Evolutionary conservation across 352 stramenopile genomes (phyloP), one percentile per base, ranked within the genome.

Genomic region (Pythium guiyangense): DNA sequence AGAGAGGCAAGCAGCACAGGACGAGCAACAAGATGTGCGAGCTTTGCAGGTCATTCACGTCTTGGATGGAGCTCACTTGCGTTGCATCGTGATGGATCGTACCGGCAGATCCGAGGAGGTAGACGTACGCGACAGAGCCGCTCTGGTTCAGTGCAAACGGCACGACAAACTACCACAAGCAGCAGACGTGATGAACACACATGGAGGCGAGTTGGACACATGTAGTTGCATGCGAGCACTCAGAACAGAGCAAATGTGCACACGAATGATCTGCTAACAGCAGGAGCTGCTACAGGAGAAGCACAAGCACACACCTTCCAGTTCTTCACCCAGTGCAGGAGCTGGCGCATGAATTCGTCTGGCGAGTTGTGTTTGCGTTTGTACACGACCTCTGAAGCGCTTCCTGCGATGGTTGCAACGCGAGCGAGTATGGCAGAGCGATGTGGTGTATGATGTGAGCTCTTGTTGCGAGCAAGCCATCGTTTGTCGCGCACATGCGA

Each of bases 71-170:
- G n/a, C 12, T 20, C 40, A 22, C 2, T 1, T n/a, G 3, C 31
- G 2, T 35, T 35, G 31, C 31, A 35, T 35, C n/a, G n/a, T n/a
- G n/a, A n/a, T 35, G 31, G 14, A 17, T 35, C 64, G 44, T 39
- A 90, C 84, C 84, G 34, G 77, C 65, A 27, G 84, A 88, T 20
- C 83, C 81, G 42, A 94, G 71, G 0, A 94, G 69, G 34, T 85
- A 87, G 9, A 93, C 83, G 54, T 90, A 94, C 12, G 77, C 77
- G 44, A 91, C 64, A 8, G 85, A 94, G 17, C 85, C 85, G 48
- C 83, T 94, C 62, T 94, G 85, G 59, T 94, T 94, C 15, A 94
- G 49, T 22, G 55, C 69, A 51, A 94, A 94, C 4, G 85, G 85
- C n/a, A 94, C 57, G 26, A 92, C 66, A 53, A 94, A 90, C 85